Evolutionary conservation across 805 yeast species (phyloP), one percentile per base, ranked within the genome.

Genomic region (Gaillardinia entomophila): DNA sequence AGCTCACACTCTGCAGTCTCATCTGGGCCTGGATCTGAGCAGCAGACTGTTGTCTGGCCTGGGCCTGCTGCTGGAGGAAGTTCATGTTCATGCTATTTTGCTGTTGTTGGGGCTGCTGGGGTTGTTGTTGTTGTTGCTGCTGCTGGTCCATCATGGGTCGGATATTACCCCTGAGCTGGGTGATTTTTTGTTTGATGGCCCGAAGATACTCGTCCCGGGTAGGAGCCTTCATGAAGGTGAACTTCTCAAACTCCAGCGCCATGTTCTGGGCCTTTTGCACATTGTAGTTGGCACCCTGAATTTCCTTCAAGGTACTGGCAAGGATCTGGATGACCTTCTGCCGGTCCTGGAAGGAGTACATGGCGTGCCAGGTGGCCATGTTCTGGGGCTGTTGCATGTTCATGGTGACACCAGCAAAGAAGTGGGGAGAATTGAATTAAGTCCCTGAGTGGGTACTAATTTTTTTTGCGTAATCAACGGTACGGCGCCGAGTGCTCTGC

Each of bases 201-300:
- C 48, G 60, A 51, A 50, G 66, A 48, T 82, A 82, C 38, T 77
- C 79, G 33, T 71, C 74, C 42, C 76, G 75, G 14, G 74, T 62
- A 7, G 68, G 66, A 10, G 85, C 67, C 35, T 76, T 76, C 35
- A 69, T 66, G 50, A 69, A 82, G 16, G 86, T 73, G 43, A 68
- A 75, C 37, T 77, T 73, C 50, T 82, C 92, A 43, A 79, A 81
- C 47, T 81, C 85, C 45, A 77, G 81, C 3, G 88, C 87, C 44
- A 77, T 71, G 31, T 59, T 19, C 22, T 19, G 22, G 22, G 22
- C 68, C 32, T 59, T 57, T 30, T 55, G 60, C 14, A 55, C 55
- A 36, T 61, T 62, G 34, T 50, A 60, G 34, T 43, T 52, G 24
- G 53, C 38, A 18, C 44, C 53, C 37, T 55, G 68, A 32, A 65